These are phyloP conservation scores for Xylaria hypoxylon DNA, from an alignment of 2,329 filamentous ascomycete species.

Conservation along the genomic window DNA sequence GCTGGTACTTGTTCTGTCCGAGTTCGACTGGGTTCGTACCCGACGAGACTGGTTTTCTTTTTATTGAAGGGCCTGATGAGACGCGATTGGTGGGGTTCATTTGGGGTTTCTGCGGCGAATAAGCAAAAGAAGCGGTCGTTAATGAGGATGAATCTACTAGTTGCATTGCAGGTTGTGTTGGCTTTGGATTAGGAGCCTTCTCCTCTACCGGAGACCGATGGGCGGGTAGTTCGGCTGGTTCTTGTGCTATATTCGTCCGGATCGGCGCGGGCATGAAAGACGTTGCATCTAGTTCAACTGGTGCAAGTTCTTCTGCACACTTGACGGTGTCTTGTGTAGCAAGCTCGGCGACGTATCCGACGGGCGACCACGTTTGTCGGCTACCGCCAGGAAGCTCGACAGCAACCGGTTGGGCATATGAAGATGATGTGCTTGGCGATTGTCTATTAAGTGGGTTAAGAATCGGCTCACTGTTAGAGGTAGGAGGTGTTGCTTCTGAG, in stretches of 20 bases:
- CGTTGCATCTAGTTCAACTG: conserved; percentile 49
- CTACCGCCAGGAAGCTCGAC: conserved; percentile 42
- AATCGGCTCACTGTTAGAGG: conserved; percentile 11
- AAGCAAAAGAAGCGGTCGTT: conserved; percentile 50
- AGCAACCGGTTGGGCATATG: conserved; percentile 14
- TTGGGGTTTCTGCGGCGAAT: conserved; percentile 40
- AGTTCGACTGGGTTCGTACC: conserved; percentile 7
- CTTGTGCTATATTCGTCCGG: conserved; percentile 35
- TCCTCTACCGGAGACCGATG: conserved; percentile 38
- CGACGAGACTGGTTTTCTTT: conserved; percentile 24
- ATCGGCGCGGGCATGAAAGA: conserved; percentile 31
- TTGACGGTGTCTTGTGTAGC: conserved; percentile 47
- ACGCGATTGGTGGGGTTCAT: conserved; percentile 3
- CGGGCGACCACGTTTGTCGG: conserved; percentile 40
- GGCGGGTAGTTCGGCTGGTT: conserved; percentile 45
- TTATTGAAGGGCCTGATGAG: conserved; percentile 1
- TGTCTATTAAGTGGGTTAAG: neutral
- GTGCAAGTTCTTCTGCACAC: conserved; percentile 51
- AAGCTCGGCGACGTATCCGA: conserved; percentile 49
- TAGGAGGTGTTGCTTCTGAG: conserved; percentile 10
- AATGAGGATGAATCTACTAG: conserved; percentile 45
- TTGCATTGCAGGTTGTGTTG: conserved; percentile 23
- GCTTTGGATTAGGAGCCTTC: conserved; percentile 31
- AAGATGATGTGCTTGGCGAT: neutral
- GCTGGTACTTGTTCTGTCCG: conserved; percentile 40